phyloP scores from a whole-genome alignment of 768 basidiomycete genomes.

The Imleria badia region DNA sequence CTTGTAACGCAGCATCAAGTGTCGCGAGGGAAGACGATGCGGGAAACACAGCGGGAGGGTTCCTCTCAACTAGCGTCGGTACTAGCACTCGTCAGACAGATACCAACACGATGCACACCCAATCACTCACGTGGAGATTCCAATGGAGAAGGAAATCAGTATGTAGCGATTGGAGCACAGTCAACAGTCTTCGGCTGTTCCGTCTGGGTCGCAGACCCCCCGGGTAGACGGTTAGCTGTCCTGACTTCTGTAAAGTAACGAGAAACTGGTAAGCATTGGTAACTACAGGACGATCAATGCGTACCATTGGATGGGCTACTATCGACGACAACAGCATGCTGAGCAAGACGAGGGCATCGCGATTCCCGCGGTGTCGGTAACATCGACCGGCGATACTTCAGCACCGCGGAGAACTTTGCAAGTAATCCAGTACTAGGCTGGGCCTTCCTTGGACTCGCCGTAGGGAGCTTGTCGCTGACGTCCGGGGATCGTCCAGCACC shows the following conservation, averaged over 20 bases:
- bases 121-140: constrained; percentile 8
- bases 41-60: not conserved
- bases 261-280: not conserved
- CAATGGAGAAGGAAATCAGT: not conserved
- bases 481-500: not conserved
- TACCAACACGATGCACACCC: not conserved
- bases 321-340: not conserved
- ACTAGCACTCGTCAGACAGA: constrained; percentile 9
- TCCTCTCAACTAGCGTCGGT: not conserved
- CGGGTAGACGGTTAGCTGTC: constrained; percentile 1
- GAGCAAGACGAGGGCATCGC: not conserved
- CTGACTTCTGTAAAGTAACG: constrained; percentile 7
- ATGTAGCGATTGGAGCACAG: not conserved
- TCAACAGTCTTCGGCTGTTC: not conserved
- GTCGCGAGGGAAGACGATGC: constrained; percentile 14
- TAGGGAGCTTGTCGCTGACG: not conserved
- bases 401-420: constrained; percentile 2
- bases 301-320: constrained; percentile 4
- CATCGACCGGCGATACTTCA: constrained; percentile 11
- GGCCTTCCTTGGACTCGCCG: constrained; percentile 4
- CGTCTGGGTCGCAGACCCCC: constrained; percentile 19
- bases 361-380: constrained; percentile 11
- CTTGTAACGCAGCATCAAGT: constrained; percentile 14
- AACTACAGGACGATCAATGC: not conserved
- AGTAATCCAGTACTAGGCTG: constrained; percentile 3